These are phyloP conservation scores for Ulvella scutata DNA, from an alignment of 139 green algal species.

Conservation along the genomic window DNA sequence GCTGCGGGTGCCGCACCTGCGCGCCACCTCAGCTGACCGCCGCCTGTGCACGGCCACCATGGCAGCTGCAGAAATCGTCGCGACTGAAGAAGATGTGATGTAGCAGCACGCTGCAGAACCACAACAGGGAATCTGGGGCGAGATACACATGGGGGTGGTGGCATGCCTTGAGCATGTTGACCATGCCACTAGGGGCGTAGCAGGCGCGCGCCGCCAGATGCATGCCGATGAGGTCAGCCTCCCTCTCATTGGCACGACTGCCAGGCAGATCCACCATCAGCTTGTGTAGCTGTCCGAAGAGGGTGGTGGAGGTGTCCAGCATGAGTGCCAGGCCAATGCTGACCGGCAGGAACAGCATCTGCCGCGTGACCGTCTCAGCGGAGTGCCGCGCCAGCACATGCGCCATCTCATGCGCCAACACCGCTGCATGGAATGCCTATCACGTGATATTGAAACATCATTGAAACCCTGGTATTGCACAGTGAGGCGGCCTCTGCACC, in stretches of 20 bases:
- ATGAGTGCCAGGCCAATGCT: neutral
- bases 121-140: neutral
- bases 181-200: slow-evolving; percentile 39
- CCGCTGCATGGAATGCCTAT: no score
- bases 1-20: neutral
- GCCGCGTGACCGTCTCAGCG: slow-evolving; percentile 28
- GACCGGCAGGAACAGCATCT: slow-evolving; percentile 4
- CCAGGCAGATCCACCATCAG: neutral
- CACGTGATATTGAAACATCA: no score
- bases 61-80: neutral
- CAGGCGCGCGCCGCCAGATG: slow-evolving; percentile 50
- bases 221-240: slow-evolving; percentile 69
- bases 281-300: neutral
- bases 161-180: slow-evolving; percentile 16
- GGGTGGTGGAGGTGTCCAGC: neutral
- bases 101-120: neutral
- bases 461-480: no score
- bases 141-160: neutral
- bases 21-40: neutral
- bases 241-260: slow-evolving; percentile 40
- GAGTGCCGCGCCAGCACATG: slow-evolving; percentile 61
- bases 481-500: no score
- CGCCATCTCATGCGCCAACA: slow-evolving; percentile 68
- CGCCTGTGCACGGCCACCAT: neutral
- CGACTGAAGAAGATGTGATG: slow-evolving; percentile 10